Evolutionary conservation across 2,329 filamentous ascomycete species (phyloP).

Genomic region (Penicillium nordicum): DNA sequence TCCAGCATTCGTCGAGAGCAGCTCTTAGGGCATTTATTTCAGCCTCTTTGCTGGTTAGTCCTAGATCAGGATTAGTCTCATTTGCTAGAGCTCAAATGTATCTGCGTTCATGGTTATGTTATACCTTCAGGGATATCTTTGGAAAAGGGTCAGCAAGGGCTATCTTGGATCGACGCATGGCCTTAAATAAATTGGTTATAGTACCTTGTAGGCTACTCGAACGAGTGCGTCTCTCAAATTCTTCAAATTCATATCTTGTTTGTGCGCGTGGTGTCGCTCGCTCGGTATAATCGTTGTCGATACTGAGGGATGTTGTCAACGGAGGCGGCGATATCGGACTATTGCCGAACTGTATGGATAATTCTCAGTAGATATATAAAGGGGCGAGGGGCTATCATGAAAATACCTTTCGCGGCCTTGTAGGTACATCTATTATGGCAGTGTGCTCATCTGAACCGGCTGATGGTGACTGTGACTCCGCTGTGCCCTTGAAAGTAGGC

Average conservation of each 20-base stretch:
- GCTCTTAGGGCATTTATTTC: slow-evolving; percentile 65
- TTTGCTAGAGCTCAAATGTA: slow-evolving; percentile 20
- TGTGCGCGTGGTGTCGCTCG: slow-evolving; percentile 77
- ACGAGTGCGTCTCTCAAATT: slow-evolving; percentile 50
- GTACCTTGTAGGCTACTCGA: slow-evolving; percentile 76
- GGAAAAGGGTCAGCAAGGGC: slow-evolving; percentile 8
- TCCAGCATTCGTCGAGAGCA: slow-evolving; percentile 87
- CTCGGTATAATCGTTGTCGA: slow-evolving; percentile 62
- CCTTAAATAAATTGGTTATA: slow-evolving; percentile 32
- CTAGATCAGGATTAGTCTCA: slow-evolving; percentile 30
- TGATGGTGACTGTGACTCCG: slow-evolving; percentile 12
- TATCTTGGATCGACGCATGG: slow-evolving; percentile 6
- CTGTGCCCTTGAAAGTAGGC: slow-evolving; percentile 3
- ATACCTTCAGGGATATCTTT: slow-evolving; percentile 36
- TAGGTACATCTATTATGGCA: slow-evolving; percentile 1
- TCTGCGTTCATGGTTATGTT: slow-evolving; percentile 13
- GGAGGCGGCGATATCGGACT: slow-evolving; percentile 62
- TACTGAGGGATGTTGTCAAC: slow-evolving; percentile 71
- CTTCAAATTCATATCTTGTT: slow-evolving; percentile 70
- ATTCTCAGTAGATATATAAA: neutral
- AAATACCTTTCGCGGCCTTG: slow-evolving; percentile 17
- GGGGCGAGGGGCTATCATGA: neutral
- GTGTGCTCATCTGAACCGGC: slow-evolving; percentile 8
- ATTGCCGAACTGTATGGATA: slow-evolving; percentile 26
- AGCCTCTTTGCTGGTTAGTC: slow-evolving; percentile 51